These are phyloP conservation scores for Canavalia gladiata DNA, from an alignment of 306 rosid species.

Conservation along the genomic window DNA sequence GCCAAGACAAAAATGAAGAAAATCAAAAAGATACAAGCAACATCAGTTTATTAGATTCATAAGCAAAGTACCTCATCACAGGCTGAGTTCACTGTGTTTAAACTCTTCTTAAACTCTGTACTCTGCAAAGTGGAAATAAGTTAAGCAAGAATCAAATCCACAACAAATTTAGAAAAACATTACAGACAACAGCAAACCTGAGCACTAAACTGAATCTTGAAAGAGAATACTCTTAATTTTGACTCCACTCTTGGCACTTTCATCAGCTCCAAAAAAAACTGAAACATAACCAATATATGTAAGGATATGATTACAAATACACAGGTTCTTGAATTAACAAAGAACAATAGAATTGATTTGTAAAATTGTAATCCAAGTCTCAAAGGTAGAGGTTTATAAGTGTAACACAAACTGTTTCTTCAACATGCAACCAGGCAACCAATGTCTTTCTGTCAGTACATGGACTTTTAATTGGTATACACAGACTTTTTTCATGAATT, in stretches of 20 bases:
- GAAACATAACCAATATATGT: constrained; percentile 53
- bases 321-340: constrained; percentile 28
- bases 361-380: constrained; percentile 9
- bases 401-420: constrained; percentile 24
- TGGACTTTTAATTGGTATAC: constrained; percentile 12
- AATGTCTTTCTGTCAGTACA: background rate
- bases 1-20: constrained; percentile 38
- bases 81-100: constrained; percentile 83
- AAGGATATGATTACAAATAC: constrained; percentile 2
- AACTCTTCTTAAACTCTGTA: constrained; percentile 84
- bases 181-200: constrained; percentile 79
- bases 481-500: background rate
- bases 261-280: constrained; percentile 95
- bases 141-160: constrained; percentile 42
- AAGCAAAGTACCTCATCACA: constrained; percentile 82
- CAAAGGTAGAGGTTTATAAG: constrained; percentile 19
- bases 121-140: constrained; percentile 60
- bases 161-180: constrained; percentile 40
- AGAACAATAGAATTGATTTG: constrained; percentile 10
- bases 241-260: constrained; percentile 99
- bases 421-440: constrained; percentile 38
- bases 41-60: constrained; percentile 32
- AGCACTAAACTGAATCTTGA: constrained; percentile 89
- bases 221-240: constrained; percentile 91
- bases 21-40: constrained; percentile 45